Evolutionary conservation across 2,329 filamentous ascomycete genomes (phyloP), one percentile per base, ranked within the genome.

Genomic region (Hymenoscyphus occultus): DNA sequence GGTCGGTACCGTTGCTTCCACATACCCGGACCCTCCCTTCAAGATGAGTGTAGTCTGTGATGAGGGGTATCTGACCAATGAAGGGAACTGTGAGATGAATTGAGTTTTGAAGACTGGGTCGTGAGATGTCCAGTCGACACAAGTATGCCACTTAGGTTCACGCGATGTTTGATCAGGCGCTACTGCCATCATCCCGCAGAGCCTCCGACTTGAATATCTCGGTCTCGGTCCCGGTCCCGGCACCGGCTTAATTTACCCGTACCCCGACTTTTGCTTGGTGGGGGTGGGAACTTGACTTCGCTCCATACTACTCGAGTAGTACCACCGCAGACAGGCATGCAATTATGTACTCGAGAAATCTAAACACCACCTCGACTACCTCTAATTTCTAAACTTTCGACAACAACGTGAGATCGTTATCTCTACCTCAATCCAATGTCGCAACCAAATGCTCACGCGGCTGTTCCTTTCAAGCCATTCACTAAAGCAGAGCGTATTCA

Each of bases 401-500:
- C 12, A 22, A 19, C 19, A 5, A 54, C 19, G 10, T 22, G 48
- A 13, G 19, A 28, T 14, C 13, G 12, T 12, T 28, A 4, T 13
- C n/a, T 54, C 19, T 22, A 51, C 3, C 3, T 19, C 19, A 22
- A 12, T 19, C 22, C 19, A 40, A 69, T 68, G 63, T 63, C 65
- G 56, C 58, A 51, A 56, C 61, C 59, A 56, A 51, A 42, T 19
- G 51, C 60, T 2, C 56, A 60, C 28, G 68, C 63, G 58, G 42
- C 40, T 39, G 68, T 58, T 5, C 59, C 72, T 59, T 54, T 19
- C 61, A 69, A 75, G 54, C 73, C 71, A n/a, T 90, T 93, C 70
- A 90, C 87, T 10, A 84, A 90, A 40, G 84, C 89, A 51, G 90
- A 96, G 75, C 91, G 90, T 69, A 92, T 96, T 69, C 82, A 88